A percentile compares a stretch with the other conserved stretches of the same genome.
Conservation (phyloP, 23 red algal species). For the Gracilaria gracilis region DNA sequence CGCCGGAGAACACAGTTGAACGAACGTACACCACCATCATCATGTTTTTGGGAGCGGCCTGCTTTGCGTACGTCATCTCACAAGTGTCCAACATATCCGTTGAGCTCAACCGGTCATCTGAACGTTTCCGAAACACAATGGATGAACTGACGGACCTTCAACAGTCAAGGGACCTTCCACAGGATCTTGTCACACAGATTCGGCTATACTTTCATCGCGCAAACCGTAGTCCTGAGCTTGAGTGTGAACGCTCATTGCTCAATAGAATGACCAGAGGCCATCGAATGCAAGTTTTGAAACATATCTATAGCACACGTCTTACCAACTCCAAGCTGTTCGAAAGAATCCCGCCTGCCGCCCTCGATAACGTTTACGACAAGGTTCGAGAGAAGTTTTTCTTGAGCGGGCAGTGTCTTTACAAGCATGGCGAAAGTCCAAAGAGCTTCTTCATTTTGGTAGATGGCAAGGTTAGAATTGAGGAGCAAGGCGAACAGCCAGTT, state of each 20-base stretch:
- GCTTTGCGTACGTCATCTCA: conserved; percentile 77
- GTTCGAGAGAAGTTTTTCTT: conserved; percentile 26
- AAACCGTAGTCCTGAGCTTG: conserved; percentile 28
- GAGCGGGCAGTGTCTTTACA: conserved; percentile 25
- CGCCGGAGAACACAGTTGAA: conserved; percentile 63
- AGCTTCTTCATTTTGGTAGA: conserved; percentile 62
- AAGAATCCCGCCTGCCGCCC: conserved; percentile 23
- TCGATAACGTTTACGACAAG: conserved; percentile 37
- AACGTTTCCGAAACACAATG: conserved; percentile 64
- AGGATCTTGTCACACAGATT: conserved; percentile 48
- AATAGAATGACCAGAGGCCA: conserved; percentile 57
- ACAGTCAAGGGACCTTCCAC: conserved; percentile 34
- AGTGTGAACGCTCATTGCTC: conserved; percentile 41
- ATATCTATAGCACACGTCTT: conserved; percentile 32
- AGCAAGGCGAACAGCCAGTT: neutral
- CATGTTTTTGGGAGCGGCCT: conserved; percentile 83
- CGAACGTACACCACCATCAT: conserved; percentile 70
- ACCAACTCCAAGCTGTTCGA: conserved; percentile 4
- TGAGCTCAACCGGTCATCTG: conserved; percentile 56
- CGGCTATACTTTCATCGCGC: conserved; percentile 57
- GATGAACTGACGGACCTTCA: conserved; percentile 54
- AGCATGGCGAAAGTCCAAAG: conserved; percentile 33
- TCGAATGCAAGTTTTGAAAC: conserved; percentile 37
- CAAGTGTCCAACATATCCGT: conserved; percentile 60
- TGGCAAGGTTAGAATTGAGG: conserved; percentile 43